Base-by-base conservation (phyloP, 2,329 filamentous ascomycete species). In the Xylaria polymorpha region DNA sequence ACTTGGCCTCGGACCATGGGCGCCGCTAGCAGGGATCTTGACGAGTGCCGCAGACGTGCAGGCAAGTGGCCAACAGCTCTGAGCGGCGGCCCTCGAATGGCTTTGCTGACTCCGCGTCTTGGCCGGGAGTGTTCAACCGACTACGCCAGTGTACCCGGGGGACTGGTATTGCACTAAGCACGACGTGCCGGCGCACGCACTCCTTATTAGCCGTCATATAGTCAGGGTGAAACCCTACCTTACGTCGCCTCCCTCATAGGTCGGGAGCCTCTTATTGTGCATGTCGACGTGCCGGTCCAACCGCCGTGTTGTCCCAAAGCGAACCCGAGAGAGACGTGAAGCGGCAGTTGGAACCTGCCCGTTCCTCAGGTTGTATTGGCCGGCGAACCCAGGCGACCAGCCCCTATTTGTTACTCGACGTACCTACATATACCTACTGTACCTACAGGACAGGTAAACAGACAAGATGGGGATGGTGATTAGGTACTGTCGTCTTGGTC, bases 121-220 rank as follows among this genome's bases (percentile, higher is more conserved):
- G 61, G 59, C 66, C 71, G 64, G 67, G 59, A 68, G 55, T 59
- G 56, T 67, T 51, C 62, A 66, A 70, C 61, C 61, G 68, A 68
- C 66, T 68, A 61, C 61, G 56, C 68, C 74, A 76, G 71, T 71
- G 75, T 71, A 77, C 73, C 75, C 76, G 73, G 74, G 74, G 64
- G 70, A 70, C 61, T 76, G 76, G 76, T 74, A 76, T 75, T 70
- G 70, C 72, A 73, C 74, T 75, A 75, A 69, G 64, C 70, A 71
- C 63, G 75, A 76, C 74, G 67, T 76, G 75, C 75, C 75, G 75
- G 72, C 71, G 74, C 71, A 74, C 67, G 72, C 74, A 69, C 74
- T 73, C 61, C 72, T 70, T 71, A 75, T 75, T 75, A 75, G 75
- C 74, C 74, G 73, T 76, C 71, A 72, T 76, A 72, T 74, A 73